These are phyloP conservation scores for Neoascochyta sp. DNA, from an alignment of 2,329 filamentous ascomycete genomes.

Conservation along the genomic window DNA sequence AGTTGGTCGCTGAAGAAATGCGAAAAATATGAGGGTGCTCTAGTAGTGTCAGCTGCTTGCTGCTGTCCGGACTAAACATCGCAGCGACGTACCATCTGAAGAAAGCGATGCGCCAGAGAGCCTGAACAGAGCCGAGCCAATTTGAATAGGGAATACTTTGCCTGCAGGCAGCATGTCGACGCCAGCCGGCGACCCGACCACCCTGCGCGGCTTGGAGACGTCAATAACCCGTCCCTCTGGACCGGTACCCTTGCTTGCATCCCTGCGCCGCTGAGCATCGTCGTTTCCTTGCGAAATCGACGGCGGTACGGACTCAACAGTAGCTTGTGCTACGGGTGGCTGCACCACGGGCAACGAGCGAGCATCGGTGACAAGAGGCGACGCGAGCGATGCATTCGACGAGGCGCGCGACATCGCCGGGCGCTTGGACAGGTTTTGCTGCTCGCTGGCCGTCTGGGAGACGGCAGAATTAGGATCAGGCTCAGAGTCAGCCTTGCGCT, in stretches of 20 bases:
- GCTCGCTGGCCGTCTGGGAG: conserved; percentile 17
- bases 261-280: conserved; percentile 22
- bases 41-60: conserved; percentile 48
- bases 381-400: conserved; percentile 26
- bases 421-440: conserved; percentile 30
- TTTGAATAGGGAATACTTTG: conserved; percentile 68
- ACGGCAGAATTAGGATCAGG: conserved; percentile 28
- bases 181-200: conserved; percentile 24
- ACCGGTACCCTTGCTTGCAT: conserved; percentile 31
- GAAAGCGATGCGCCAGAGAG: conserved; percentile 67
- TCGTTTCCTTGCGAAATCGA: conserved; percentile 9
- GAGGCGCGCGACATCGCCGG: conserved; percentile 32
- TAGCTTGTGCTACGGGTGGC: conserved; percentile 10
- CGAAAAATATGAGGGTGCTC: conserved; percentile 94
- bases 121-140: conserved; percentile 65
- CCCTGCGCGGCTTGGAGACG: conserved; percentile 30
- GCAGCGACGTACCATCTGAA: conserved; percentile 60
- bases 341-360: conserved; percentile 21
- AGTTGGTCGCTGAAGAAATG: conserved; percentile 88
- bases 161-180: conserved; percentile 60
- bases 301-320: conserved; percentile 14
- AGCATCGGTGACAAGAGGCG: conserved; percentile 18
- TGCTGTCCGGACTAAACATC: not conserved
- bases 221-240: conserved; percentile 34
- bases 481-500: conserved; percentile 37